Percentiles rank a stretch among this genome's conserved stretches.
Evolutionary conservation across 352 stramenopile species (phyloP).

Genomic region (Phytophthora sp.): DNA sequence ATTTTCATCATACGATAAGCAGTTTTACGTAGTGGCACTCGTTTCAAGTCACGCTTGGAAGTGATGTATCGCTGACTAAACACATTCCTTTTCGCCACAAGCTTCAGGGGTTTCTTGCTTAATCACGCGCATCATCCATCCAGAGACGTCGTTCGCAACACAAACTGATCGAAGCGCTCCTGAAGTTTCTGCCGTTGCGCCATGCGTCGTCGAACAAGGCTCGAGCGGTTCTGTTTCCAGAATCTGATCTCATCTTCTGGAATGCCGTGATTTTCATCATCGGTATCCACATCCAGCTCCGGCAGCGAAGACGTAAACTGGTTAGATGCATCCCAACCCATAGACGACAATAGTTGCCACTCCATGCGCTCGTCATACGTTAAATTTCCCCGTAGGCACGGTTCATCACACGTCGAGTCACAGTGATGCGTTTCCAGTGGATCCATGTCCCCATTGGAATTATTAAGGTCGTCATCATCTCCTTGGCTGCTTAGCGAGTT

Average conservation of each 20-base stretch:
- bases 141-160: slow-evolving; percentile 68
- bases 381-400: slow-evolving; percentile 52
- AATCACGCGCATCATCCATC: slow-evolving; percentile 23
- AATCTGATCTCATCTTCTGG: slow-evolving; percentile 86
- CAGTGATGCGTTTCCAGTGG: slow-evolving; percentile 53
- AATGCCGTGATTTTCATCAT: slow-evolving; percentile 83
- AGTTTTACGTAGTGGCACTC: slow-evolving; percentile 1
- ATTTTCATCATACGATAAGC: slow-evolving; percentile 1
- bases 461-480: slow-evolving; percentile 46
- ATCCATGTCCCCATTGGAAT: slow-evolving; percentile 47
- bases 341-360: slow-evolving; percentile 81
- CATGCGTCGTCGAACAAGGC: slow-evolving; percentile 74
- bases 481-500: slow-evolving; percentile 51
- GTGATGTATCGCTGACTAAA: not conserved
- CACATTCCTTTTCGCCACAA: not conserved
- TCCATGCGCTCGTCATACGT: slow-evolving; percentile 76
- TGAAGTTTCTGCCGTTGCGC: slow-evolving; percentile 86
- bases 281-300: slow-evolving; percentile 74
- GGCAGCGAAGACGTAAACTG: slow-evolving; percentile 66
- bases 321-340: slow-evolving; percentile 80
- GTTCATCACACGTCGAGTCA: slow-evolving; percentile 54
- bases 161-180: slow-evolving; percentile 87
- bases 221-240: slow-evolving; percentile 85
- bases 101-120: slow-evolving; percentile 24
- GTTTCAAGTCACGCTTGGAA: not conserved